phyloP scores from a whole-genome alignment of 179 eudicot genomes.

The Dionaea muscipula region DNA sequence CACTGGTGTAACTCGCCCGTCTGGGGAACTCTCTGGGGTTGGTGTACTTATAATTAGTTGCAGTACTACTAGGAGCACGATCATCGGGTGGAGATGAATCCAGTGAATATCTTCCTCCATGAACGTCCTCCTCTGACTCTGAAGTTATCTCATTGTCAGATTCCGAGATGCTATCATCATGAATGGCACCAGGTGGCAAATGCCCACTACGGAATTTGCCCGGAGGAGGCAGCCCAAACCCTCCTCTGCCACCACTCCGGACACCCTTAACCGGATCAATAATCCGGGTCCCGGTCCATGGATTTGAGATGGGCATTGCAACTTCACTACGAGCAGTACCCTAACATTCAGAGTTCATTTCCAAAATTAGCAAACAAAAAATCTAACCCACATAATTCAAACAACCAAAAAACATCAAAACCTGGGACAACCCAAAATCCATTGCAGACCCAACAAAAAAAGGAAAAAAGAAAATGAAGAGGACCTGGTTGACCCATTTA shows the following conservation, averaged over 20 bases:
- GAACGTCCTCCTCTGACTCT: slow-evolving; percentile 55
- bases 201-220: slow-evolving; percentile 58
- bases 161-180: slow-evolving; percentile 34
- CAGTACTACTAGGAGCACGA: slow-evolving; percentile 22
- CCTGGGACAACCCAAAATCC: not conserved
- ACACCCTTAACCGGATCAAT: slow-evolving; percentile 26
- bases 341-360: slow-evolving; percentile 26
- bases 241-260: slow-evolving; percentile 18
- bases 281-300: slow-evolving; percentile 14
- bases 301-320: slow-evolving; percentile 27
- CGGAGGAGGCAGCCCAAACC: slow-evolving; percentile 57
- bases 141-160: slow-evolving; percentile 45
- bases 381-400: not conserved
- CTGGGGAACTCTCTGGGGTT: slow-evolving; percentile 22
- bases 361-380: not conserved
- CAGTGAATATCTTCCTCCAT: slow-evolving; percentile 54
- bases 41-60: slow-evolving; percentile 20
- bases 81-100: slow-evolving; percentile 78
- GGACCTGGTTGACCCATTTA: slow-evolving; percentile 65
- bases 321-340: slow-evolving; percentile 38
- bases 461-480: no score
- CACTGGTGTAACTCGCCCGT: slow-evolving; percentile 45
- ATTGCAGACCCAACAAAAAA: no score
- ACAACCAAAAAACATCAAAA: no score
- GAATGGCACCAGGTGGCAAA: slow-evolving; percentile 36